Evolutionary conservation across 495 filamentous ascomycete genomes (phyloP), one percentile per base, ranked within the genome.

Genomic region (Neurospora discreta): DNA sequence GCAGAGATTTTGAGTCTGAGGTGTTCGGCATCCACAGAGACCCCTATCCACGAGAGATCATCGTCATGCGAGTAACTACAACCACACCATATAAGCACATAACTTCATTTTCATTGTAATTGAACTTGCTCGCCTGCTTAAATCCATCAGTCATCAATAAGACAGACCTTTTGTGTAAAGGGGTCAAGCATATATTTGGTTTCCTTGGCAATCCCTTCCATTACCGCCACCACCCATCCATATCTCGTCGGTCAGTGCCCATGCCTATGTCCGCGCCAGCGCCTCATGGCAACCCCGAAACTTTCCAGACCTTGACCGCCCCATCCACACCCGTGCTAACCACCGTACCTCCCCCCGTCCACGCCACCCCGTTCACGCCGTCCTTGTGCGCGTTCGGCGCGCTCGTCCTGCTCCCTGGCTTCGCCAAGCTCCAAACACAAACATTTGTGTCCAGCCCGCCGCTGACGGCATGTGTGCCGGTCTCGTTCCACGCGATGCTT

Each of bases 301-400:
- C 89, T 73, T 84, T 86, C 95, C 95, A 98, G 60, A 93, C 85
- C 86, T 97, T 99, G 30, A 98, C 87, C 0, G 92, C 89, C 58
- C 92, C 94, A 86, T 99, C 95, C 2, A 90, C 92, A 13, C 95
- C 95, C 36, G 87, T 87, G 74, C 90, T 95, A 3, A 90, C 88
- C 39, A 98, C 86, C 81, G 87, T 92, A n/a, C 82, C 81, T n/a
- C 82, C 84, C 9, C 87, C 87, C 20, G 92, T 86, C 96, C 95
- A 99, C 10, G 84, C 87, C 6, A 98, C 94, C 5, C 91, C 94
- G 75, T 91, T 92, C 9, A 99, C 93, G 3, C 95, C 95, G 71
- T 98, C 95, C 82, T 97, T 97, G 80, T 99, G 95, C 67, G 94
- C 93, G 78, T 96, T 93, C 38, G 86, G 79, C 43, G 88, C 88